phyloP scores from a whole-genome alignment of 129 eudicot species.

The Artemisia annua region DNA sequence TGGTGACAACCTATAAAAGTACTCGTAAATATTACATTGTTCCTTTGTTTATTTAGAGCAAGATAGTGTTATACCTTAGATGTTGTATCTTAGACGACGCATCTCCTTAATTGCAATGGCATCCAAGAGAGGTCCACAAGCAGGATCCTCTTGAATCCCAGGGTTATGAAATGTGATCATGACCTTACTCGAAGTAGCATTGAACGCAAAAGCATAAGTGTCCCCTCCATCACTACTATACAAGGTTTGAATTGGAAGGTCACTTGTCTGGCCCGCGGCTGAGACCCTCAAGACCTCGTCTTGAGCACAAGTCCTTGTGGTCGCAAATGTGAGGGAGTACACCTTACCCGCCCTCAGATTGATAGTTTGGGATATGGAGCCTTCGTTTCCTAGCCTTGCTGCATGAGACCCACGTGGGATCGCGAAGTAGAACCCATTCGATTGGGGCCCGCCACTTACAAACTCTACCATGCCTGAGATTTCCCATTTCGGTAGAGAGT shows the following conservation, averaged over 20 bases:
- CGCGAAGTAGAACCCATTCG: slow-evolving; percentile 52
- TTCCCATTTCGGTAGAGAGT: slow-evolving; percentile 44
- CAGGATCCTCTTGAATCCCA: slow-evolving; percentile 61
- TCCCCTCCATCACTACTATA: slow-evolving; percentile 67
- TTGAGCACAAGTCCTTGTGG: slow-evolving; percentile 75
- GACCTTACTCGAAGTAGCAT: slow-evolving; percentile 34
- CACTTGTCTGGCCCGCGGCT: slow-evolving; percentile 35
- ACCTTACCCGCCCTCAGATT: slow-evolving; percentile 25
- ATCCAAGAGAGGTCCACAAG: slow-evolving; percentile 70
- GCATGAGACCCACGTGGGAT: slow-evolving; percentile 61
- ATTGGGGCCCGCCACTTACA: slow-evolving; percentile 56
- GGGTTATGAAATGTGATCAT: slow-evolving; percentile 57
- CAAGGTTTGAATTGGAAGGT: slow-evolving; percentile 58
- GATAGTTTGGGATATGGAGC: slow-evolving; percentile 47
- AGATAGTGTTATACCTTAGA: slow-evolving; percentile 34
- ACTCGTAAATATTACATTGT: not conserved
- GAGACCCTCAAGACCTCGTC: slow-evolving; percentile 49
- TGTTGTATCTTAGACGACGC: slow-evolving; percentile 29
- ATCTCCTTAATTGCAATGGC: slow-evolving; percentile 64
- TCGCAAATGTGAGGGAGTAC: slow-evolving; percentile 52
- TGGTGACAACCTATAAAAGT: not conserved
- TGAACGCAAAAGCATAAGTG: slow-evolving; percentile 63
- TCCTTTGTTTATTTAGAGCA: not conserved
- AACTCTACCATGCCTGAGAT: slow-evolving; percentile 47
- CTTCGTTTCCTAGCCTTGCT: slow-evolving; percentile 60